phyloP scores from a whole-genome alignment of 208 protist species.

The Strigomonas culicis region DNA sequence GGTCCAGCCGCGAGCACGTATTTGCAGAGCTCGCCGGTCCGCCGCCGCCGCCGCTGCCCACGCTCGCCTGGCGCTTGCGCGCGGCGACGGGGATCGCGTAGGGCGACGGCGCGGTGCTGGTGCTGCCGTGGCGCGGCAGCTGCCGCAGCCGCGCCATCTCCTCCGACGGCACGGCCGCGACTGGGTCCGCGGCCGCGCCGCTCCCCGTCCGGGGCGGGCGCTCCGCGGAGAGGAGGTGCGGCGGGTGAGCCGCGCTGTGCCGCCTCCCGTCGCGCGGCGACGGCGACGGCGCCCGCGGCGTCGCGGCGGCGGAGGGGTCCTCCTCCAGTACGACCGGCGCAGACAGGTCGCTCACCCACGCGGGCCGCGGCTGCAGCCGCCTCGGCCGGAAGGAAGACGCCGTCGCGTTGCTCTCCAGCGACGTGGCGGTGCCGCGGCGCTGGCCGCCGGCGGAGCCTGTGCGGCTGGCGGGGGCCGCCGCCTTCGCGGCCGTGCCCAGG shows the following conservation, averaged over 20 bases:
- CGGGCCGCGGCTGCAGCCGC: neutral
- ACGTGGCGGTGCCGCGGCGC: no score
- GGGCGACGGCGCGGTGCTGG: neutral
- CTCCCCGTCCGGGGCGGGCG: neutral
- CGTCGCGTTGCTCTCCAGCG: no score
- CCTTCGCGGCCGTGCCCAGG: no score
- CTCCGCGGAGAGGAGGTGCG: neutral
- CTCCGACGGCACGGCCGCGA: conserved; percentile 17
- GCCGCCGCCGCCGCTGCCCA: conserved; percentile 7
- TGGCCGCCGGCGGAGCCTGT: no score
- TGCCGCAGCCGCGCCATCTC: conserved; percentile 19
- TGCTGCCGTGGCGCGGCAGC: conserved; percentile 6
- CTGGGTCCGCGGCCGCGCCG: conserved; percentile 2
- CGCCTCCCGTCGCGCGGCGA: neutral
- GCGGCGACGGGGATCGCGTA: neutral
- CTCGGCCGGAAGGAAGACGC: no score
- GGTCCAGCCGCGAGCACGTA: conserved; percentile 36
- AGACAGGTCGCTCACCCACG: no score
- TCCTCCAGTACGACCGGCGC: no score
- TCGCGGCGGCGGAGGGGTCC: neutral
- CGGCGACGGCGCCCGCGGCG: neutral
- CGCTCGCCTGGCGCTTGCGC: neutral
- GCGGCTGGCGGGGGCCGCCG: no score
- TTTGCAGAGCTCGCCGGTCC: neutral
- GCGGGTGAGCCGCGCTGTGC: neutral